phyloP scores from a whole-genome alignment of 106 monocot genomes.

The Dendrobium officinale region DNA sequence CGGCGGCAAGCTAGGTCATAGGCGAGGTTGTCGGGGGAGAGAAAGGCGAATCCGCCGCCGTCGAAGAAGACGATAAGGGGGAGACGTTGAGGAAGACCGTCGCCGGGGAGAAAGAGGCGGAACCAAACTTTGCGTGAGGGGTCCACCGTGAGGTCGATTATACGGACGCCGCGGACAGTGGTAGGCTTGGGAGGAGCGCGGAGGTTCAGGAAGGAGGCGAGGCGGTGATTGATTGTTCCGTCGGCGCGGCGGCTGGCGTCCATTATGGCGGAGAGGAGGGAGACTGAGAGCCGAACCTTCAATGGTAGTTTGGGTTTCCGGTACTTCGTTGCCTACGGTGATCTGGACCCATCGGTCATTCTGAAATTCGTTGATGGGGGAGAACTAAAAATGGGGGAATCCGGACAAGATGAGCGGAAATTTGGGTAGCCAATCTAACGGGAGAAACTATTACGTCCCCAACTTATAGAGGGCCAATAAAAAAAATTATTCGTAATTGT shows the following conservation, averaged over 20 bases:
- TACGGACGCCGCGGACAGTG: conserved; percentile 29
- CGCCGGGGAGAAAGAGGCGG: conserved; percentile 43
- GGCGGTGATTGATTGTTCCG: conserved; percentile 64
- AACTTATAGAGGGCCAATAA: too few species aligned
- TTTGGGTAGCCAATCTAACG: too few species aligned
- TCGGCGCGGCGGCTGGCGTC: conserved; percentile 40
- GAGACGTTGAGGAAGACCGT: neutral
- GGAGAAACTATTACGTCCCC: too few species aligned
- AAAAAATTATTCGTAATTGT: too few species aligned
- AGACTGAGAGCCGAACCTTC: conserved; percentile 20
- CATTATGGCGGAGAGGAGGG: conserved; percentile 8
- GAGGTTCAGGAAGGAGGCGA: conserved; percentile 29
- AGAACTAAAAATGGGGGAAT: too few species aligned
- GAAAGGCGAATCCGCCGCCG: conserved; percentile 2
- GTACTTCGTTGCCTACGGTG: neutral
- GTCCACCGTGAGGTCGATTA: conserved; percentile 44
- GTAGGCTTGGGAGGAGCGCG: conserved; percentile 14
- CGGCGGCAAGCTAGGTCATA: conserved; percentile 28
- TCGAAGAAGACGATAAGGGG: conserved; percentile 23
- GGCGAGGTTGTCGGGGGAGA: conserved; percentile 4
- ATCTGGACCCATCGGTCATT: neutral
- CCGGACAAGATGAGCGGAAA: too few species aligned
- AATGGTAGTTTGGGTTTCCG: conserved; percentile 1
- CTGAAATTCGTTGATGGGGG: too few species aligned
- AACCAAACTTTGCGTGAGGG: conserved; percentile 27